These are phyloP conservation scores for Echinochloa phyllopogon DNA, from an alignment of 176 grass and related monocot species.

Conservation along the genomic window DNA sequence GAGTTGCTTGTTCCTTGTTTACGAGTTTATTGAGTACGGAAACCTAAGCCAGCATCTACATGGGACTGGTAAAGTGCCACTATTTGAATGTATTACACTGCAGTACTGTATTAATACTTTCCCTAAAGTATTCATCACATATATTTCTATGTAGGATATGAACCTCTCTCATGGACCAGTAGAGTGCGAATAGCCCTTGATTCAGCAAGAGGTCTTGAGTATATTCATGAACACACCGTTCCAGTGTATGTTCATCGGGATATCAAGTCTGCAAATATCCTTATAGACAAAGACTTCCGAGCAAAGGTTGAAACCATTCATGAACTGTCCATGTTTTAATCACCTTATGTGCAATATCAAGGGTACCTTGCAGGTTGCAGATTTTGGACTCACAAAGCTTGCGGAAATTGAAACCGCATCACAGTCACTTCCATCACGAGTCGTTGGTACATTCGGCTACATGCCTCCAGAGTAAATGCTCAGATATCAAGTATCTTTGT, in stretches of 20 bases:
- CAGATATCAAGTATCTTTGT: background rate
- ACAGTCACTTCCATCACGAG: constrained; percentile 43
- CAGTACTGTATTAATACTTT: background rate
- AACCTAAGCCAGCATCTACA: constrained; percentile 71
- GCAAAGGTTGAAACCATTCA: constrained; percentile 57
- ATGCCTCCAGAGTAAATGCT: constrained; percentile 80
- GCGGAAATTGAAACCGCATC: constrained; percentile 55
- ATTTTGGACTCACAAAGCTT: constrained; percentile 84
- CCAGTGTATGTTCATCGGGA: constrained; percentile 80
- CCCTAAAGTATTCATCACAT: background rate
- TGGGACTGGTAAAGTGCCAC: constrained; percentile 54
- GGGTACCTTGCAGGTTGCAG: constrained; percentile 63
- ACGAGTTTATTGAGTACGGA: constrained; percentile 82
- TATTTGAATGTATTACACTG: background rate
- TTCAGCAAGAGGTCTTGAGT: constrained; percentile 79
- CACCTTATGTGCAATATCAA: constrained; percentile 31
- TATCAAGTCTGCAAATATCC: constrained; percentile 90
- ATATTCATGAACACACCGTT: constrained; percentile 78
- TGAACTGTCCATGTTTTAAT: constrained; percentile 1
- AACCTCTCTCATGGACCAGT: constrained; percentile 59
- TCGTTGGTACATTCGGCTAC: constrained; percentile 89
- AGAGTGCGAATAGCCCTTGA: constrained; percentile 76
- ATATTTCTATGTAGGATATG: constrained; percentile 41
- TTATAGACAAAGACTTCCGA: constrained; percentile 73
- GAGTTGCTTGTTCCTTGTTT: constrained; percentile 66